A percentile compares a stretch with the other conserved stretches of the same genome.
Evolutionary conservation across 2,329 filamentous ascomycete genomes (phyloP).

Genomic region (Ascosphaera acerosa): DNA sequence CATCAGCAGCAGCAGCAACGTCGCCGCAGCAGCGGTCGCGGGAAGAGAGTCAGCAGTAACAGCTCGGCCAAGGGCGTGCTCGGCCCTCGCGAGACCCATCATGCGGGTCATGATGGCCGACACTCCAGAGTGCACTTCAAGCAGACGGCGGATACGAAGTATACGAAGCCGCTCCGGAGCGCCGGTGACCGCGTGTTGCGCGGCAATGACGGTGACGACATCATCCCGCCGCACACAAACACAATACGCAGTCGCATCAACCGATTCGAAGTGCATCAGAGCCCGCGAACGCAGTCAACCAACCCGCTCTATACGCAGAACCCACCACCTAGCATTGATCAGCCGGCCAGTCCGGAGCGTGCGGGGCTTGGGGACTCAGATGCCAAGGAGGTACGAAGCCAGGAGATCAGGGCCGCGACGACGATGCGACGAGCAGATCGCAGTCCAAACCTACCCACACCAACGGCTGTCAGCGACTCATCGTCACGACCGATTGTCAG

Average conservation of each 20-base stretch:
- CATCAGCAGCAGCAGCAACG: too few relatives aligned
- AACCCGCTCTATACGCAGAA: constrained; percentile 62
- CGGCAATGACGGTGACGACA: too few relatives aligned
- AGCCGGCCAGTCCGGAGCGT: constrained; percentile 7
- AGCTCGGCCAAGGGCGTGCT: constrained; percentile 26
- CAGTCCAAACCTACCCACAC: constrained; percentile 65
- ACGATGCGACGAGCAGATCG: constrained; percentile 72
- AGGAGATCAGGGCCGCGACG: constrained; percentile 75
- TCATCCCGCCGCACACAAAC: too few relatives aligned
- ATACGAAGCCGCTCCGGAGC: too few relatives aligned
- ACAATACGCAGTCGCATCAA: too few relatives aligned
- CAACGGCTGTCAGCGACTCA: constrained; percentile 72
- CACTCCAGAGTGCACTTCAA: neutral
- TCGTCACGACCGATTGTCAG: constrained; percentile 89
- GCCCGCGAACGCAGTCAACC: constrained; percentile 58
- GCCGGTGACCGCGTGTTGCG: too few relatives aligned
- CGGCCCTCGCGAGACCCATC: constrained; percentile 18
- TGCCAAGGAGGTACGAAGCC: constrained; percentile 53
- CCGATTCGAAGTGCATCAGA: constrained; percentile 53
- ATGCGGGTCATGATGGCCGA: neutral
- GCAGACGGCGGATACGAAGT: neutral
- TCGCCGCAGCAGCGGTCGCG: constrained; percentile 6
- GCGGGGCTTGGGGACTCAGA: constrained; percentile 17
- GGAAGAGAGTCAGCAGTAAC: constrained; percentile 12
- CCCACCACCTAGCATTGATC: constrained; percentile 15